Conservation (phyloP, 805 yeast species). For the Cyberlindnera maritima region DNA sequence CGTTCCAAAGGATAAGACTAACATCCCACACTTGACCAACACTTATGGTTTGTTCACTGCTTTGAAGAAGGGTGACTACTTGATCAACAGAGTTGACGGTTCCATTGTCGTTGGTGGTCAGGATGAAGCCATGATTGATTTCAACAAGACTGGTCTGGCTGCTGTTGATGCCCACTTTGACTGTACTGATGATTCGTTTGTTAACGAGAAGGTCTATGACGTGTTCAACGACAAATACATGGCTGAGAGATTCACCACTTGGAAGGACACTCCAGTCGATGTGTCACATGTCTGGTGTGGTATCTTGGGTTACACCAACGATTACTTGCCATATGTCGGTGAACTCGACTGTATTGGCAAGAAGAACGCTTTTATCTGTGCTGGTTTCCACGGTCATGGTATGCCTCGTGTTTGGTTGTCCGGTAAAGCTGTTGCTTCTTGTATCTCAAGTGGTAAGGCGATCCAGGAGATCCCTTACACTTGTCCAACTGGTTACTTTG, state of each 20-base stretch:
- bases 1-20: slow-evolving; percentile 20
- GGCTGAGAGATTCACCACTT: slow-evolving; percentile 31
- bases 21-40: slow-evolving; percentile 35
- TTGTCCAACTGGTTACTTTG: slow-evolving; percentile 18
- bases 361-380: slow-evolving; percentile 36
- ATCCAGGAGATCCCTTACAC: slow-evolving; percentile 18
- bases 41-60: slow-evolving; percentile 32
- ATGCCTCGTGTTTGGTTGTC: slow-evolving; percentile 44
- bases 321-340: slow-evolving; percentile 42
- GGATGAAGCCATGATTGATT: slow-evolving; percentile 10
- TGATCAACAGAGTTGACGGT: slow-evolving; percentile 40
- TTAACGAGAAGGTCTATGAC: slow-evolving; percentile 24
- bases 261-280: slow-evolving; percentile 30
- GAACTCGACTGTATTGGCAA: slow-evolving; percentile 30
- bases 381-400: slow-evolving; percentile 52
- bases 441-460: slow-evolving; percentile 15
- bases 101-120: slow-evolving; percentile 36
- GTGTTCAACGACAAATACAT: slow-evolving; percentile 30
- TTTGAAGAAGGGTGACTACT: slow-evolving; percentile 31
- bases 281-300: slow-evolving; percentile 41
- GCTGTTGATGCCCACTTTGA: slow-evolving; percentile 27
- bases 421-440: slow-evolving; percentile 38
- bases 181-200: slow-evolving; percentile 34
- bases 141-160: slow-evolving; percentile 8
- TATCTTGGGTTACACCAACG: slow-evolving; percentile 44